A percentile compares a stretch with the other conserved stretches of the same genome.
phyloP scores from a whole-genome alignment of 306 rosid species.

The Alnus rubra region DNA sequence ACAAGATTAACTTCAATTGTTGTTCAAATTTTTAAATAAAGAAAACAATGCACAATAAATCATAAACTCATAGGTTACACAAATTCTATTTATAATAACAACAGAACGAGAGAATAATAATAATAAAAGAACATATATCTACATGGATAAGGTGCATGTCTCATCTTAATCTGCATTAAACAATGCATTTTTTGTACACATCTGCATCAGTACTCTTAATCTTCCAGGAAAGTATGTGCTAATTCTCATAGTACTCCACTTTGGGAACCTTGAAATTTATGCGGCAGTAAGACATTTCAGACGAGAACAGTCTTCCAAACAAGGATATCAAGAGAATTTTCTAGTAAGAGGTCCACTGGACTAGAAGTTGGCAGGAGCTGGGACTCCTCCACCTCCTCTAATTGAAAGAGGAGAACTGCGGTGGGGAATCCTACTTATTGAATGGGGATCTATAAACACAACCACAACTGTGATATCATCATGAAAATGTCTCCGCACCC shows the following conservation, averaged over 20 bases:
- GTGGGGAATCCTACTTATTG: slow-evolving; percentile 36
- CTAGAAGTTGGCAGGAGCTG: slow-evolving; percentile 44
- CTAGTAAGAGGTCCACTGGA: slow-evolving; percentile 1
- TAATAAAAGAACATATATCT: neutral
- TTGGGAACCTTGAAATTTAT: neutral
- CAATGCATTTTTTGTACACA: neutral
- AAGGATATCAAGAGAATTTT: neutral
- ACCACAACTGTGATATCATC: slow-evolving; percentile 82
- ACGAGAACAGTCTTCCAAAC: neutral
- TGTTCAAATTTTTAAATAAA: neutral
- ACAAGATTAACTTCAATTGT: too few relatives aligned
- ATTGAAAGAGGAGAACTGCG: slow-evolving; percentile 58
- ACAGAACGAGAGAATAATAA: neutral
- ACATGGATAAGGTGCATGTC: slow-evolving; percentile 6
- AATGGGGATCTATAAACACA: slow-evolving; percentile 54
- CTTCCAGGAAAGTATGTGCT: neutral
- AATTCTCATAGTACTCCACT: neutral
- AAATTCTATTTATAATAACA: neutral
- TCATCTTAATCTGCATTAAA: neutral
- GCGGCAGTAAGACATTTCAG: too few relatives aligned
- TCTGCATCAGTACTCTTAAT: neutral
- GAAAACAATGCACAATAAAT: neutral
- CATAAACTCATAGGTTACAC: neutral
- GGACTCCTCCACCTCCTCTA: slow-evolving; percentile 48
- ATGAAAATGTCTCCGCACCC: slow-evolving; percentile 83